These are phyloP conservation scores for Russula brevipes DNA, from an alignment of 768 basidiomycete species.

Conservation along the genomic window DNA sequence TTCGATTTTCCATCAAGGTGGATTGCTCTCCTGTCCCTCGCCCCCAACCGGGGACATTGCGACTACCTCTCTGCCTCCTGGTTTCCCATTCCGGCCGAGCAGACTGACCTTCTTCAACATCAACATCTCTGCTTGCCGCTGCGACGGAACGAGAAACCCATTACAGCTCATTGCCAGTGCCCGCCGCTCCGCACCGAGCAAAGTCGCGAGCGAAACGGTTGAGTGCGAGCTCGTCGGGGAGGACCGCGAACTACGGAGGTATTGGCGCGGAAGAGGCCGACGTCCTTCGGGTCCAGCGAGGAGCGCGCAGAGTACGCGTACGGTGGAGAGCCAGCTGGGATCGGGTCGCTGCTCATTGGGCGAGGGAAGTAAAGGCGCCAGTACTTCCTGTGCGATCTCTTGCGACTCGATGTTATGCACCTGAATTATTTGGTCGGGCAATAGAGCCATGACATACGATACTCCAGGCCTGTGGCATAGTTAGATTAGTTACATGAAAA, in stretches of 20 bases:
- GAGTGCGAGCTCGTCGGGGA: too few species aligned
- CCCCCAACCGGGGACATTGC: too few species aligned
- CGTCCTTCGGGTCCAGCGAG: too few species aligned
- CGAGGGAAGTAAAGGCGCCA: constrained; percentile 35
- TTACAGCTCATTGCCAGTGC: constrained; percentile 32
- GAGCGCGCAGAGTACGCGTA: too few species aligned
- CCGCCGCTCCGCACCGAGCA: constrained; percentile 29
- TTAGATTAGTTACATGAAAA: not conserved
- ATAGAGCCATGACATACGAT: constrained; percentile 78
- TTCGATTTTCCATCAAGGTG: not conserved
- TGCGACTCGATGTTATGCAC: constrained; percentile 79
- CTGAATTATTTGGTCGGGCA: constrained; percentile 73
- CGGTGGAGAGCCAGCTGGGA: too few species aligned
- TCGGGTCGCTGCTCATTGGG: too few species aligned
- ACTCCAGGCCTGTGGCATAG: constrained; percentile 58
- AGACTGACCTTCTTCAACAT: constrained; percentile 24
- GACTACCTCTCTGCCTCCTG: not conserved
- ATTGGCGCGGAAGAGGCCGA: too few species aligned
- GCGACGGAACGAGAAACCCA: constrained; percentile 42
- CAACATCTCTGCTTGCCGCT: constrained; percentile 39
- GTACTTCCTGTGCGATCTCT: constrained; percentile 61
- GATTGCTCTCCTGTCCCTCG: not conserved
- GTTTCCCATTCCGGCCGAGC: constrained; percentile 17
- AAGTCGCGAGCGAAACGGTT: too few species aligned
- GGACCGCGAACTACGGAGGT: too few species aligned